Conservation (phyloP, 805 yeast genomes). For the Lachancea cidri region DNA sequence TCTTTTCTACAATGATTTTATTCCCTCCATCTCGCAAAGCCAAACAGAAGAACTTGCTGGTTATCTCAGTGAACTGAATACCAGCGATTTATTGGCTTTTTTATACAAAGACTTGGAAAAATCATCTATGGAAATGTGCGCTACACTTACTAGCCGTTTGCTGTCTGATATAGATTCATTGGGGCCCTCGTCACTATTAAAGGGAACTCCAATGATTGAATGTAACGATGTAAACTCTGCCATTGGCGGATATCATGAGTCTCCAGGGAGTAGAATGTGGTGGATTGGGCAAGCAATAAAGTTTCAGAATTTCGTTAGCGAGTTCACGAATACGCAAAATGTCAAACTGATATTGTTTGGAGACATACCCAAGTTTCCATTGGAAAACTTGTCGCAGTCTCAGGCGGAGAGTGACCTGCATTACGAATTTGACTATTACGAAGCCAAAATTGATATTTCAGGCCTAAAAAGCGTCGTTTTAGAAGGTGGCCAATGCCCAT, state of each 20-base stretch:
- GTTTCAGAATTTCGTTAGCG: constrained; percentile 33
- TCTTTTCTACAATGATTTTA: constrained; percentile 28
- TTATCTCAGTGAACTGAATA: constrained; percentile 43
- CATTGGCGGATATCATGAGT: constrained; percentile 24
- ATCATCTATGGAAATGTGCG: constrained; percentile 46
- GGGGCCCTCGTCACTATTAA: constrained; percentile 39
- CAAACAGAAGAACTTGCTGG: constrained; percentile 31
- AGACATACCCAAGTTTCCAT: constrained; percentile 9
- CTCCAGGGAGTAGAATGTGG: constrained; percentile 32
- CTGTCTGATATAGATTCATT: constrained; percentile 33
- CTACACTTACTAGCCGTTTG: constrained; percentile 36
- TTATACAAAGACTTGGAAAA: constrained; percentile 36
- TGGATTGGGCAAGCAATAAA: constrained; percentile 40
- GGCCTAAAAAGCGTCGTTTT: background rate
- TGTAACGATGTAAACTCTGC: constrained; percentile 8
- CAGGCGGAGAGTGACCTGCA: constrained; percentile 31
- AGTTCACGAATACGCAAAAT: constrained; percentile 29
- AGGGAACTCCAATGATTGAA: constrained; percentile 35
- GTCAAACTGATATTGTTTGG: constrained; percentile 36
- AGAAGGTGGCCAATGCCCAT: background rate
- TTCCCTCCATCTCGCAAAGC: constrained; percentile 14
- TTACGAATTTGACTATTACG: constrained; percentile 42
- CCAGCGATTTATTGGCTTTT: constrained; percentile 43
- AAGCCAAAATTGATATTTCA: constrained; percentile 10
- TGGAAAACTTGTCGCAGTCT: background rate